phyloP scores from a whole-genome alignment of 2,329 filamentous ascomycete species.

The Fusarium cyanostomum region DNA sequence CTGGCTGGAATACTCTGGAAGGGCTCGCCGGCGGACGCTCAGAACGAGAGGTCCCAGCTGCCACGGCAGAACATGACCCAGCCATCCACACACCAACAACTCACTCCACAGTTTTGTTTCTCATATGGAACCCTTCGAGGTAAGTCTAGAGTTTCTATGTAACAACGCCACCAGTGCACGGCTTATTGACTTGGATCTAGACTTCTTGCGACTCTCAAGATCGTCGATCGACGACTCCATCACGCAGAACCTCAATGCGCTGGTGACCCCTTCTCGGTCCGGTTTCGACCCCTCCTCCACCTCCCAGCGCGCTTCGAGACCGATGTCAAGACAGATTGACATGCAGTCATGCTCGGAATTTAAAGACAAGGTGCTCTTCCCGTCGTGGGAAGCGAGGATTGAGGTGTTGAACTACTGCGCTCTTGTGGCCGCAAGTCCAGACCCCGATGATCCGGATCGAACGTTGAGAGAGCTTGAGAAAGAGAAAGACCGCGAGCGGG shows the following conservation, averaged over 20 bases:
- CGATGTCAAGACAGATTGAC: conserved; percentile 65
- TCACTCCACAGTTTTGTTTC: conserved; percentile 83
- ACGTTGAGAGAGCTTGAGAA: conserved; percentile 75
- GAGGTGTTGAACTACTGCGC: conserved; percentile 91
- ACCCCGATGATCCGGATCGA: conserved; percentile 85
- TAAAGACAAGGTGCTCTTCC: conserved; percentile 81
- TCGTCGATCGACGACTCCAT: conserved; percentile 92
- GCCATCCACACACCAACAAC: conserved; percentile 56
- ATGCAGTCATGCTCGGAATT: conserved; percentile 73
- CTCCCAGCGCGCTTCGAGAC: conserved; percentile 65
- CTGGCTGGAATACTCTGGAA: conserved; percentile 63
- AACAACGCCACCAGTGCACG: neutral
- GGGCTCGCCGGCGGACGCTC: conserved; percentile 52
- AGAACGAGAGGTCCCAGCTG: conserved; percentile 42
- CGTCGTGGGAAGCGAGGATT: conserved; percentile 84
- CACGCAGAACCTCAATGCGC: conserved; percentile 88
- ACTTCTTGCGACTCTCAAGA: conserved; percentile 89
- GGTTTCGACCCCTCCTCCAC: conserved; percentile 86
- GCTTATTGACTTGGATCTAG: conserved; percentile 56
- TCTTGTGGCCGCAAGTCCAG: conserved; percentile 84
- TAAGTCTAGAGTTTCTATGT: conserved; percentile 47
- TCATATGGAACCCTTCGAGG: conserved; percentile 74
- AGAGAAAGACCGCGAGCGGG: conserved; percentile 72
- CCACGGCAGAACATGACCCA: conserved; percentile 57
- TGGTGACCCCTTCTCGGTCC: conserved; percentile 75